Evolutionary conservation across 192 early-diverging fungal species (phyloP).

Genomic region (Backusella luteola): DNA sequence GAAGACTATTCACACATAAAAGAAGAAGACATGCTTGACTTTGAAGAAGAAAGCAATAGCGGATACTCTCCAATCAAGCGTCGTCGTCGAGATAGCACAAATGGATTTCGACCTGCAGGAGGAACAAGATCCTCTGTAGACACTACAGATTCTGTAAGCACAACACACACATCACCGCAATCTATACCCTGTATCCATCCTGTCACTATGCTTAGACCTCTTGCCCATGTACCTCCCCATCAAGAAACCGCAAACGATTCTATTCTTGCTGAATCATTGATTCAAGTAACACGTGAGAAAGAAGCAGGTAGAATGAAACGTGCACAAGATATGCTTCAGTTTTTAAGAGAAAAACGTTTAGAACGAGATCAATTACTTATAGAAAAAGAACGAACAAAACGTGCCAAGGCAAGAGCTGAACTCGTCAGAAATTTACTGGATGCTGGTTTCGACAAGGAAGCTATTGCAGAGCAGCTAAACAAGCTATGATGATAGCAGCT

Average conservation of each 20-base stretch:
- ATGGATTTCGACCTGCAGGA: conserved; percentile 2
- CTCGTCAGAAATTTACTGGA: conserved; percentile 30
- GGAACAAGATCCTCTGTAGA: neutral
- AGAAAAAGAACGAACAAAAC: conserved; percentile 27
- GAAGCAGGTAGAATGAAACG: conserved; percentile 35
- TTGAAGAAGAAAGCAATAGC: conserved; percentile 5
- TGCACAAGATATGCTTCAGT: conserved; percentile 32
- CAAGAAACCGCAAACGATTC: neutral
- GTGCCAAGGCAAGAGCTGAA: conserved; percentile 32
- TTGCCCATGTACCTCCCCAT: conserved; percentile 15
- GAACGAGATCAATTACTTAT: conserved; percentile 27
- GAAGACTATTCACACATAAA: neutral
- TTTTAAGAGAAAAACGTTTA: conserved; percentile 26
- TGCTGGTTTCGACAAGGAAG: conserved; percentile 28
- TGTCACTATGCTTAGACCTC: conserved; percentile 16
- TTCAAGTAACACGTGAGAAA: conserved; percentile 32
- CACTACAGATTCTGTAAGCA: neutral
- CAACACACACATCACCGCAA: conserved; percentile 7
- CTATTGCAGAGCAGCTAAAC: conserved; percentile 25
- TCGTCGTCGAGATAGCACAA: conserved; percentile 14
- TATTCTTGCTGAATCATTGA: conserved; percentile 26
- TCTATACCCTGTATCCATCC: conserved; percentile 10
- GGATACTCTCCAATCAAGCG: conserved; percentile 15
- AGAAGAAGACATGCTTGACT: conserved; percentile 7
- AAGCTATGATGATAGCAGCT: neutral